Percentiles rank a stretch among this genome's conserved stretches.
Conservation (phyloP, 768 basidiomycete species). For the Suillus plorans region DNA sequence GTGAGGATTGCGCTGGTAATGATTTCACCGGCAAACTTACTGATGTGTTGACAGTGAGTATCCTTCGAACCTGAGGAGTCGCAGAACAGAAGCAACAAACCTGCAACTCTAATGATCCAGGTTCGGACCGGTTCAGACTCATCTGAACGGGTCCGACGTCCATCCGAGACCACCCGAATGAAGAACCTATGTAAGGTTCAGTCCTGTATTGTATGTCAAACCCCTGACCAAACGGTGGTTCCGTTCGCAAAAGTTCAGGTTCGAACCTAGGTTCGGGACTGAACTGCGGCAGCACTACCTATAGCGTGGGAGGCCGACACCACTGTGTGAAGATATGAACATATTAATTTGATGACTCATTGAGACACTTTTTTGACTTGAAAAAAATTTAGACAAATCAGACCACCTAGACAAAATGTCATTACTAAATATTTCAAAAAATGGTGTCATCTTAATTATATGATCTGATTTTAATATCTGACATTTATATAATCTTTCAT, state of each 20-base stretch:
- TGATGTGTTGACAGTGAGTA: neutral
- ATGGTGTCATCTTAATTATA: too few relatives aligned
- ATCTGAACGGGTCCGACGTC: neutral
- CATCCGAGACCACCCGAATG: neutral
- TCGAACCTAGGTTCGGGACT: too few relatives aligned
- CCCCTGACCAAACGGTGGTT: neutral
- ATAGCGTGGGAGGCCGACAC: too few relatives aligned
- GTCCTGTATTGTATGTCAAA: neutral
- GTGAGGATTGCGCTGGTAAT: neutral
- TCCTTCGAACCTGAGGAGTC: neutral
- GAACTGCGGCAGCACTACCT: too few relatives aligned
- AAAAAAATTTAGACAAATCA: too few relatives aligned
- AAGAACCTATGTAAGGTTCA: neutral
- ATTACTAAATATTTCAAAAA: too few relatives aligned
- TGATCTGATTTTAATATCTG: too few relatives aligned
- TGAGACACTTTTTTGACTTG: too few relatives aligned
- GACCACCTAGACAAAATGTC: too few relatives aligned
- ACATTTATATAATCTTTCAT: too few relatives aligned
- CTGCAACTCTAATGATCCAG: neutral
- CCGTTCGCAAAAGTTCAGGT: neutral
- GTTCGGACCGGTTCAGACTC: neutral
- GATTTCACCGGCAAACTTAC: neutral
- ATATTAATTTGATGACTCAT: too few relatives aligned
- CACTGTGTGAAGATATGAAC: too few relatives aligned
- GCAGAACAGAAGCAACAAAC: conserved; percentile 1